These are phyloP conservation scores for Penicillium flavigenum DNA, from an alignment of 495 filamentous ascomycete species.

Conservation along the genomic window DNA sequence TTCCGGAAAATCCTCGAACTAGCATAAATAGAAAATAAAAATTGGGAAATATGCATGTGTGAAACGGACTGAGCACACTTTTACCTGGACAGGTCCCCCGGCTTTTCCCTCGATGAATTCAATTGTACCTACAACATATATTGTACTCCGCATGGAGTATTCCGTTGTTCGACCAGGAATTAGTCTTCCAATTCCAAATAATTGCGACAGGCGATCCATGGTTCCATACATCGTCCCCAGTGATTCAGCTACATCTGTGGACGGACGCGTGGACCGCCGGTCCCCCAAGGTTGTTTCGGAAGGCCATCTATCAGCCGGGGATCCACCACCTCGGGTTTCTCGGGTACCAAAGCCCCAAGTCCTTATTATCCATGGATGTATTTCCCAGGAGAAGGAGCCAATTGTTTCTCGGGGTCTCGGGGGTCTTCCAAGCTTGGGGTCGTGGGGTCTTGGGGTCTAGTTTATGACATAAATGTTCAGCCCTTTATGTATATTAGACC, in stretches of 20 bases:
- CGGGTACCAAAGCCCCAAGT: conserved; percentile 11
- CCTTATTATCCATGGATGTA: neutral
- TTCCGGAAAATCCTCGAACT: conserved; percentile 11
- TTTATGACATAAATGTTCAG: no score
- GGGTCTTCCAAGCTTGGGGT: no score
- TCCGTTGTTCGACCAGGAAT: conserved; percentile 9
- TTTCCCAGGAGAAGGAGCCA: neutral
- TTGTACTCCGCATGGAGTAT: no score
- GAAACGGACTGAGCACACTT: conserved; percentile 11
- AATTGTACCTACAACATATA: neutral
- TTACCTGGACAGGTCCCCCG: neutral
- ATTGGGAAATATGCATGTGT: neutral
- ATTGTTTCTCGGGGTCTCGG: no score
- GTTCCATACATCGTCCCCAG: neutral
- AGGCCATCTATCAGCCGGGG: conserved; percentile 9
- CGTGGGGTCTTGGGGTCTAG: no score
- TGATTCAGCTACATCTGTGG: no score
- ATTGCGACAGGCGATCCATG: conserved; percentile 6
- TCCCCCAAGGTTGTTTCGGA: neutral
- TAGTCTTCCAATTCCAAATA: conserved; percentile 25
- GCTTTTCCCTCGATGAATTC: neutral
- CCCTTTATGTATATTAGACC: neutral
- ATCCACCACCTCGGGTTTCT: conserved; percentile 5
- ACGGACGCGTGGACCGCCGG: conserved; percentile 3
- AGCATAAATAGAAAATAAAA: neutral